A percentile compares a stretch with the other conserved stretches of the same genome.
These are phyloP conservation scores for Afroboletus lepidellus DNA, from an alignment of 1,284 basidiomycete genomes.

Conservation along the genomic window DNA sequence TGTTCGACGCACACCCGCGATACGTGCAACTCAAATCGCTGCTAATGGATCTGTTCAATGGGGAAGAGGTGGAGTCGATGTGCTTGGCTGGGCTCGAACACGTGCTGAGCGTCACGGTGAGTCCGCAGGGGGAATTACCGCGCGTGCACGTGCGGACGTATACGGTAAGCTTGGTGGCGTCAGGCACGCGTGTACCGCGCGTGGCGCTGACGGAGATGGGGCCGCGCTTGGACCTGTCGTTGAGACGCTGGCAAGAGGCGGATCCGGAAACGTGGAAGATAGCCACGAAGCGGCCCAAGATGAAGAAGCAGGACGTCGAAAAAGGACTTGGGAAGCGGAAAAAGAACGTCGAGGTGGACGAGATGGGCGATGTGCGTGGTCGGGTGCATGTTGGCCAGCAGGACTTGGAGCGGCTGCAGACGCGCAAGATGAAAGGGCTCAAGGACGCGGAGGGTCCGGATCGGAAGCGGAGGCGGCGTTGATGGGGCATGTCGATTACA, in stretches of 20 bases:
- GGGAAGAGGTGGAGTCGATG: slow-evolving; percentile 81
- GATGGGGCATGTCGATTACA: neutral
- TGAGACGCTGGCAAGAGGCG: slow-evolving; percentile 75
- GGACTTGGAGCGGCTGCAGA: slow-evolving; percentile 85
- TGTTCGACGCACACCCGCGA: slow-evolving; percentile 90
- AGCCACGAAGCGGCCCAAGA: slow-evolving; percentile 82
- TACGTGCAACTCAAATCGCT: slow-evolving; percentile 92
- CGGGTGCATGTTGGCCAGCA: slow-evolving; percentile 89
- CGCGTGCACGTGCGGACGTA: slow-evolving; percentile 89
- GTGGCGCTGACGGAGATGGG: slow-evolving; percentile 89
- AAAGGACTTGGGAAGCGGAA: slow-evolving; percentile 88
- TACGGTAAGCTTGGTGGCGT: slow-evolving; percentile 71
- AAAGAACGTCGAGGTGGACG: slow-evolving; percentile 96
- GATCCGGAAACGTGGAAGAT: slow-evolving; percentile 79
- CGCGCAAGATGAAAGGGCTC: slow-evolving; percentile 89
- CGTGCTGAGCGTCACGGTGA: slow-evolving; percentile 85
- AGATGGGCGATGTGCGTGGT: slow-evolving; percentile 96
- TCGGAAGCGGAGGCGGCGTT: slow-evolving; percentile 19
- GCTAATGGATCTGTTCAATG: slow-evolving; percentile 89
- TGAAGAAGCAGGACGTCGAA: slow-evolving; percentile 84
- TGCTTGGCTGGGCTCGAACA: slow-evolving; percentile 87
- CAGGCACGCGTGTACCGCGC: slow-evolving; percentile 76
- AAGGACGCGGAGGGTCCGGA: slow-evolving; percentile 37
- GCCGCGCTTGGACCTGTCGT: slow-evolving; percentile 81
- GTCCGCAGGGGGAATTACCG: slow-evolving; percentile 57